Conservation (phyloP, 345 rosid species). For the Melastoma malabathricum region DNA sequence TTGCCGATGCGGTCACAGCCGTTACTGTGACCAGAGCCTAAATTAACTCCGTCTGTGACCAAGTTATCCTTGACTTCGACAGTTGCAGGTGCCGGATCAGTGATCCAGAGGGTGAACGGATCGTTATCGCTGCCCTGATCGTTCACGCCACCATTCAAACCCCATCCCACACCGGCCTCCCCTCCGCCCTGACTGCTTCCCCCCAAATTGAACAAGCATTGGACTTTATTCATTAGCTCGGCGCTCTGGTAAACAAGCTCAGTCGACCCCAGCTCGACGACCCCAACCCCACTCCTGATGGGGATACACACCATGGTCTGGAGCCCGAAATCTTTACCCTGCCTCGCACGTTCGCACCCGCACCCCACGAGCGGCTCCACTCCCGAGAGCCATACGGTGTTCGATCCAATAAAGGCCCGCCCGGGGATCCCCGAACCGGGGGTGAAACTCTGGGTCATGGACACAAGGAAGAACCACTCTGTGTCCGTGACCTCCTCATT, state of each 20-base stretch:
- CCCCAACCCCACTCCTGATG: slow-evolving; percentile 40
- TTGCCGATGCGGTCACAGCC: slow-evolving; percentile 9
- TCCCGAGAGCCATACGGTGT: slow-evolving; percentile 60
- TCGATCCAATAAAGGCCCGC: slow-evolving; percentile 43
- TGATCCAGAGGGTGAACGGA: slow-evolving; percentile 58
- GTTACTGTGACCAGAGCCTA: slow-evolving; percentile 5
- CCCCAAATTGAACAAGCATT: slow-evolving; percentile 47
- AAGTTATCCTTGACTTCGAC: slow-evolving; percentile 28
- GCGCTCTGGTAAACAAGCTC: slow-evolving; percentile 55
- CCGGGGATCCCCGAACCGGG: slow-evolving; percentile 63
- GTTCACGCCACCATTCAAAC: slow-evolving; percentile 15
- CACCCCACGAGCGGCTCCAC: slow-evolving; percentile 43
- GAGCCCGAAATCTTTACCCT: slow-evolving; percentile 63
- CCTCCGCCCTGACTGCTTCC: background rate
- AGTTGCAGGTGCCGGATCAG: slow-evolving; percentile 37
- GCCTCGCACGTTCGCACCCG: slow-evolving; percentile 56
- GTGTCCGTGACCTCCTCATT: slow-evolving; percentile 85
- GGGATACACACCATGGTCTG: slow-evolving; percentile 77
- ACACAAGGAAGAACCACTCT: slow-evolving; percentile 83
- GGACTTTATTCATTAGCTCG: slow-evolving; percentile 66
- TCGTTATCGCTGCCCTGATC: slow-evolving; percentile 90
- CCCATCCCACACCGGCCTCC: slow-evolving; percentile 26
- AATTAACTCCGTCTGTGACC: slow-evolving; percentile 3
- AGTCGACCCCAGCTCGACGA: slow-evolving; percentile 78
- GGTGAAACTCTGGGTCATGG: slow-evolving; percentile 76